Base-by-base conservation (phyloP, 2,329 filamentous ascomycete genomes). In the Septoria petroselini region DNA sequence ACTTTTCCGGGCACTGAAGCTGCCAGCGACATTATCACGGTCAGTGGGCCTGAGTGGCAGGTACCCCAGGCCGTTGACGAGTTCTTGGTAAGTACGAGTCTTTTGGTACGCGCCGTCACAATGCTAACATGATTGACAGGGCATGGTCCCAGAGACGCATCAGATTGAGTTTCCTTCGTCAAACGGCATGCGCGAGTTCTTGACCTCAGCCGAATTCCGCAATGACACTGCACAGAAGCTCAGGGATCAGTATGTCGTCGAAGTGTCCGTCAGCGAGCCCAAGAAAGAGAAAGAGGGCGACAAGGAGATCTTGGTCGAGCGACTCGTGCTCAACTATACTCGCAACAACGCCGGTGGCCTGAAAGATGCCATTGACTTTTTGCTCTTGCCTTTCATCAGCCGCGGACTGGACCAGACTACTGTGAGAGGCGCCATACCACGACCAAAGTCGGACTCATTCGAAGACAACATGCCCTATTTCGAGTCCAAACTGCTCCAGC, bases 401-500 rank as follows among this genome's bases (percentile, higher is more conserved):
- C 86, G 90, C 39, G 87, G 88, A n/a, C 82, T 96, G n/a, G 89
- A 97, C 62, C 81, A 85, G 7, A 87, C 81, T 50, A 84, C 90
- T 34, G 84, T 97, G 64, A 94, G 94, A 70, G 93, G 93, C 44
- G 85, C 89, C n/a, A 93, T 97, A 58, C 90, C 91, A 15, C 86
- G 93, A n/a, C 93, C 93, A 56, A 96, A 97, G 74, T 97, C 93
- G 1, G 93, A 98, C 69, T 96, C 93, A 0, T 98, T 98, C 58
- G 93, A 98, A 68, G 91, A 98, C 62, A 95, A 91, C 6, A 78
- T 97, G 44, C 91, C 91, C 50, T 97, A 91, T 74, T 98, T 98
- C 65, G 88, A 96, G 67, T 96, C 91, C 2, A 97, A 96, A 73
- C 80, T 98, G 38, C 80, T 98, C 46, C 93, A 97, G 70, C 90